phyloP scores from a whole-genome alignment of 1,139 yeast genomes.

The Nakaseomyces bracarensis region DNA sequence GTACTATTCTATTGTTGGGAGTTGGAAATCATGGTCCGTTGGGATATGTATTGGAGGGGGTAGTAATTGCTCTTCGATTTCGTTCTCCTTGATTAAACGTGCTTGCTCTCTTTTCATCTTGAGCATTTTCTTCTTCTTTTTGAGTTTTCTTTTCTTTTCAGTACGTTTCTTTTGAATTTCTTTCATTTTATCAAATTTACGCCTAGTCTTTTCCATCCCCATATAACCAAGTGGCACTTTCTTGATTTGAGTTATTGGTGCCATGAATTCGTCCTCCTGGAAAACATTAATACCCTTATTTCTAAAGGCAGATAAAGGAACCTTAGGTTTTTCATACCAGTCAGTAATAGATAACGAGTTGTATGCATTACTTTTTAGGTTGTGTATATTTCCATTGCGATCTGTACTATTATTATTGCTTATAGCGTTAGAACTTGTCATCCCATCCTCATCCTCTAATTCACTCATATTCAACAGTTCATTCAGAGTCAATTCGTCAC shows the following conservation, averaged over 20 bases:
- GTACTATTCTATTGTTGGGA: constrained; percentile 4
- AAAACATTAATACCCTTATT: constrained; percentile 49
- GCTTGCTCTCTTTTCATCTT: constrained; percentile 27
- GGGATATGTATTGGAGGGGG: constrained; percentile 2
- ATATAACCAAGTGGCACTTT: constrained; percentile 33
- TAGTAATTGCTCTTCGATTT: constrained; percentile 9
- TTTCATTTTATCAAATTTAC: constrained; percentile 31
- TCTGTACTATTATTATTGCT: constrained; percentile 1
- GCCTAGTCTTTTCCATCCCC: constrained; percentile 31
- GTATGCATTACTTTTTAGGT: constrained; percentile 13
- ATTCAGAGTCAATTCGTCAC: constrained; percentile 67
- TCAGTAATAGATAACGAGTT: constrained; percentile 10
- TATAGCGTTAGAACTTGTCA: constrained; percentile 4
- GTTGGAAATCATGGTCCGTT: constrained; percentile 3
- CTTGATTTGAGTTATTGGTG: constrained; percentile 27
- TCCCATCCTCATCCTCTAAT: constrained; percentile 60
- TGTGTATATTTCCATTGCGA: background rate
- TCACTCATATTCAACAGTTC: constrained; percentile 84
- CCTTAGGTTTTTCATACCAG: constrained; percentile 44
- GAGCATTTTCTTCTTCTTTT: constrained; percentile 29
- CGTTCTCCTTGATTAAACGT: constrained; percentile 22
- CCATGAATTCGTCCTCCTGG: constrained; percentile 31
- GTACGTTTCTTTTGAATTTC: constrained; percentile 29
- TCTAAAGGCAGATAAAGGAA: constrained; percentile 84
- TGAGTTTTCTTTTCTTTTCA: constrained; percentile 26